Base-by-base conservation (phyloP, 2,329 filamentous ascomycete genomes). In the Sphaerulina vaccinii region DNA sequence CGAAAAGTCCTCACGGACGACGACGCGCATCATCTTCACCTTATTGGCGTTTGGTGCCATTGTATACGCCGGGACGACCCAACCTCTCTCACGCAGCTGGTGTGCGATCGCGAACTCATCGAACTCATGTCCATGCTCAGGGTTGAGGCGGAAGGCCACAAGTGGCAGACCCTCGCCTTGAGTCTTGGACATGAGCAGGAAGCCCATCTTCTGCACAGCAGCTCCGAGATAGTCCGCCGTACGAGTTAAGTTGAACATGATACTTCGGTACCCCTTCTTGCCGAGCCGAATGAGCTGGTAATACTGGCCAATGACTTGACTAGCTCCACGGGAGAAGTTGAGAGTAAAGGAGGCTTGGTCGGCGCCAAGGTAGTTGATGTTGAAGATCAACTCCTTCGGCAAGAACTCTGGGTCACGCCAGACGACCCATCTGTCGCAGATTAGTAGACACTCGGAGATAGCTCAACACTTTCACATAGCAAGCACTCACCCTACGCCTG, bases 281-380 rank as follows among this genome's bases (percentile, higher is more conserved):
- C 92, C 92, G 3, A 97, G 84, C 23, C 92, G 88, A 69, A 96
- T 96, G 67, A 97, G 81, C 74, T 96, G 91, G 76, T 97, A 96
- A 76, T 96, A 97, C 73, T 97, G 92, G 22, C 89, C 92, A 56
- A 97, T 95, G 66, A 96, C 88, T 68, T 96, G 91, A 5, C 87
- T 90, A 10, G 92, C 92, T 51, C 91, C 91, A 71, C 96, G 95
- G 68, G 88, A 95, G 78, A 97, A 97, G 79, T 97, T 97, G 54
- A 97, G 83, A 0, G 92, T 96, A 75, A 96, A 96, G 2, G 90
- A 96, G 2, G 90, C 87, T 70, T 97, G 92, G 68, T 96, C 90
- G 9, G 92, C 91, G 43, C 92, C 92, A 5, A 96, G 86, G 74
- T 97, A 97, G 80, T 96, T 96, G 81, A 97, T 96, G 79, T 96